These are phyloP conservation scores for Podospora didyma DNA, from an alignment of 495 filamentous ascomycete species.

Conservation along the genomic window DNA sequence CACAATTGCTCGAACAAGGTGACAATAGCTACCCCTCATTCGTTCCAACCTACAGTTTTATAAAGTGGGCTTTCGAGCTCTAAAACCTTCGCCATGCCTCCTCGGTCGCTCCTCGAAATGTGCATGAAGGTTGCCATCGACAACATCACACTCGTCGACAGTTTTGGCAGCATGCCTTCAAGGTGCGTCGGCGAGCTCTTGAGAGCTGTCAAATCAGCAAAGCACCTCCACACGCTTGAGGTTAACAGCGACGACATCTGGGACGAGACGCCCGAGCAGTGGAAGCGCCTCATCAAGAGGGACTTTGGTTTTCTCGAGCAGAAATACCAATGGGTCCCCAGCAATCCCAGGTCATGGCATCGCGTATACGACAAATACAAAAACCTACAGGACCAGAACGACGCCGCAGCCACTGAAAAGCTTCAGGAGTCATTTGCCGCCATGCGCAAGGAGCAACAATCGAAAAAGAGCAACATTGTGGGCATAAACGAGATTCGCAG, in stretches of 20 bases:
- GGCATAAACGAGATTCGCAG: slow-evolving; percentile 14
- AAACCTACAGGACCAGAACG: slow-evolving; percentile 42
- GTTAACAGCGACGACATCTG: slow-evolving; percentile 28
- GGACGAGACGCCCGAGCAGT: slow-evolving; percentile 27
- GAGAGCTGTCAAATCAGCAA: slow-evolving; percentile 23
- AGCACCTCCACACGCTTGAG: slow-evolving; percentile 36
- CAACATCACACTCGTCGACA: slow-evolving; percentile 18
- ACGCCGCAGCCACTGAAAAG: slow-evolving; percentile 42
- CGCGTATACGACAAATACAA: slow-evolving; percentile 37
- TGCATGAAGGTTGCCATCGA: slow-evolving; percentile 25
- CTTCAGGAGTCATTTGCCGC: slow-evolving; percentile 30
- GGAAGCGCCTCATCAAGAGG: slow-evolving; percentile 36
- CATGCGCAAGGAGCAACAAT: slow-evolving; percentile 24
- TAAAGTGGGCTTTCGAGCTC: not conserved
- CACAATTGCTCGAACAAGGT: no score
- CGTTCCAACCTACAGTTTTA: not conserved
- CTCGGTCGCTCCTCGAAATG: slow-evolving; percentile 33
- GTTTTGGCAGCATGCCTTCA: slow-evolving; percentile 12
- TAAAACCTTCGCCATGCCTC: slow-evolving; percentile 12
- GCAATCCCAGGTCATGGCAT: slow-evolving; percentile 31
- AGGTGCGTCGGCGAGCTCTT: slow-evolving; percentile 20
- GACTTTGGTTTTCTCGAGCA: slow-evolving; percentile 24
- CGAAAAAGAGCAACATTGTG: slow-evolving; percentile 25
- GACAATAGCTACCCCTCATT: not conserved
- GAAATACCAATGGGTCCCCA: slow-evolving; percentile 25